Evolutionary conservation across 768 basidiomycete genomes (phyloP), one percentile per base, ranked within the genome.

Genomic region (Suillus plorans): DNA sequence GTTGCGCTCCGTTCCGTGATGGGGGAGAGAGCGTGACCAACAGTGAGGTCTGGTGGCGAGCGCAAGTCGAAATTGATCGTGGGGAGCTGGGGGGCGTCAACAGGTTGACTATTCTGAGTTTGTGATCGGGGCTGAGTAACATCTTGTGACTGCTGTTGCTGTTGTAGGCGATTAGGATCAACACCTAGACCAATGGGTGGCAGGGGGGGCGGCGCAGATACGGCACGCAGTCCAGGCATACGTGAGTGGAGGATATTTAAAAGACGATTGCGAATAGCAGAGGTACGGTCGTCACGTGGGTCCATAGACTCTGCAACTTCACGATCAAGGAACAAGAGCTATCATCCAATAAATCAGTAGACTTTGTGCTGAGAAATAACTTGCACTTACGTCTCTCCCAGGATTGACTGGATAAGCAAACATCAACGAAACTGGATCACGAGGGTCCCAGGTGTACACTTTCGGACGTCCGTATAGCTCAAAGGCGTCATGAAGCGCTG

Each of bases 381-480:
- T 25, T 63, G 39, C 20, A 80, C 92, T 68, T 73, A 97, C 95
- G 73, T 95, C 91, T 76, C 88, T 90, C 64, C 86, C 79, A 5
- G 90, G 86, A 1, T 94, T 95, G 57, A 93, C 88, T 8, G 97
- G 96, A 74, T 98, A 97, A 0, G 89, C 94, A 76, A 96, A 99
- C 89, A 98, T 95, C 76, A 97, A 83, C 12, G 92, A 94, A 9
- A 76, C 73, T 0, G 88, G 85, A 73, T 97, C 89, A 16, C 90
- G 85, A 61, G 92, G 92, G 71, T 99, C 92, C 94, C 94, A 98
- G 34, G 86, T 89, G 80, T 96, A 97, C 28, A 82, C 78, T 28
- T 86, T 84, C 5, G 95, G 95, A 56, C 97, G 85, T 39, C 97
- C 97, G 72, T 98, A 97, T 25, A 99, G 81, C 60, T 84, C 84